Evolutionary conservation across 2,329 filamentous ascomycete species (phyloP).

Genomic region (Tolypocladium inflatum): DNA sequence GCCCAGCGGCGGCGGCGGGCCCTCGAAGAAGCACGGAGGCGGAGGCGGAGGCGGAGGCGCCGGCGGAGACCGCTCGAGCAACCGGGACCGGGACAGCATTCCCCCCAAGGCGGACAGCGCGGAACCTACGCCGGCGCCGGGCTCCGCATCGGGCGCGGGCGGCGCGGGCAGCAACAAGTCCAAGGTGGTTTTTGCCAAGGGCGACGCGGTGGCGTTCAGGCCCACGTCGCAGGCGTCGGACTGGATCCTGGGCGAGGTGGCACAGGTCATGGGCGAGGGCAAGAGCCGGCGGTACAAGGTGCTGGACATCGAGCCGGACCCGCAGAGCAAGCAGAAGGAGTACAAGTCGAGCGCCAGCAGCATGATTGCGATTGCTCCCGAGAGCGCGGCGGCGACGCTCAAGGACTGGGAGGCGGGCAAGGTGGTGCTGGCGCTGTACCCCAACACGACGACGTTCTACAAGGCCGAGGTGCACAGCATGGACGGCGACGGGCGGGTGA

Average conservation of each 20-base stretch:
- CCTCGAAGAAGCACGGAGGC: constrained; percentile 23
- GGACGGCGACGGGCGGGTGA: constrained; percentile 45
- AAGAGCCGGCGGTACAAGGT: constrained; percentile 73
- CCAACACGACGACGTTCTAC: constrained; percentile 79
- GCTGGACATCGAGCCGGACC: constrained; percentile 69
- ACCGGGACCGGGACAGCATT: constrained; percentile 39
- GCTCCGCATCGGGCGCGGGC: not conserved
- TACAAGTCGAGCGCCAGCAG: constrained; percentile 65
- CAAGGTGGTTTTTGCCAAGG: constrained; percentile 49
- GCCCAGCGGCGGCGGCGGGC: constrained; percentile 5
- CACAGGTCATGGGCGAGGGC: constrained; percentile 64
- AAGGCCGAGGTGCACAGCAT: constrained; percentile 71
- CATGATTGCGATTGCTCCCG: constrained; percentile 66
- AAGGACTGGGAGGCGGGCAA: constrained; percentile 57
- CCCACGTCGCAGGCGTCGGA: constrained; percentile 44
- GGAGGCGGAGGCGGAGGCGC: not conserved
- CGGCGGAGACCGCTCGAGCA: constrained; percentile 20
- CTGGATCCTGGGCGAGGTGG: constrained; percentile 72
- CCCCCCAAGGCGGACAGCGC: constrained; percentile 47
- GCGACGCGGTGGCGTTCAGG: constrained; percentile 59
- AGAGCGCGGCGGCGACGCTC: constrained; percentile 36
- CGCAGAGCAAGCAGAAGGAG: constrained; percentile 54
- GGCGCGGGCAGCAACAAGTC: constrained; percentile 22
- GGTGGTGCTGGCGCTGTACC: constrained; percentile 69
- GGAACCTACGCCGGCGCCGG: constrained; percentile 29